Conservation (phyloP, 768 basidiomycete genomes). For the Leccinellum luteum region DNA sequence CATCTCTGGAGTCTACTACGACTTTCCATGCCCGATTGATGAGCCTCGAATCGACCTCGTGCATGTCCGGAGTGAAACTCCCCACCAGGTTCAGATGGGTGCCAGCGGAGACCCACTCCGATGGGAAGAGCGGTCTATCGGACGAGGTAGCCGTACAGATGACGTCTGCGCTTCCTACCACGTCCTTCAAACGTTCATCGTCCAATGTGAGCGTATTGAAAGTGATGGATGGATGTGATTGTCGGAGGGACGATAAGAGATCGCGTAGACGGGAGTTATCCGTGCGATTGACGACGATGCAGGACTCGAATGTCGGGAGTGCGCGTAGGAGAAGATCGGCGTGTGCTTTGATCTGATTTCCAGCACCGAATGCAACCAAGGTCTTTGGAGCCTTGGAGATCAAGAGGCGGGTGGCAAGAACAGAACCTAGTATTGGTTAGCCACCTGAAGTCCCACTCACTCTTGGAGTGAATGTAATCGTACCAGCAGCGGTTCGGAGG, state of each 20-base stretch:
- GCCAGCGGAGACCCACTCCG: conserved; percentile 55
- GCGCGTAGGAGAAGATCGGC: conserved; percentile 56
- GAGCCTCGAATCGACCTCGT: conserved; percentile 63
- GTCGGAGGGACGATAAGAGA: conserved; percentile 34
- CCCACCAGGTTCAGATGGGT: conserved; percentile 77
- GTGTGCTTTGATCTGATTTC: conserved; percentile 67
- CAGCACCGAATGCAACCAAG: conserved; percentile 70
- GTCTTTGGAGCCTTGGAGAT: conserved; percentile 38
- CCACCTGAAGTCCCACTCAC: not conserved
- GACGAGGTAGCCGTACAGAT: conserved; percentile 78
- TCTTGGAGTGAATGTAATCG: conserved; percentile 1
- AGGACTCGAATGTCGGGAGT: conserved; percentile 50
- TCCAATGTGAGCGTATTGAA: conserved; percentile 12
- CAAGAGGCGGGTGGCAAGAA: conserved; percentile 61
- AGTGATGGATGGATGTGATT: conserved; percentile 24
- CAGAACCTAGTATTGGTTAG: conserved; percentile 48
- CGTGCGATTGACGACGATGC: conserved; percentile 65
- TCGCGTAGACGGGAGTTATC: conserved; percentile 43
- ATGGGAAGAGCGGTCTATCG: conserved; percentile 65
- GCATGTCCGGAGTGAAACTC: conserved; percentile 80
- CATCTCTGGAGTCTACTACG: conserved; percentile 72
- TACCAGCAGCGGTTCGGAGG: conserved; percentile 79
- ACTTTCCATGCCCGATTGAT: conserved; percentile 54
- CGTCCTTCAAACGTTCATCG: conserved; percentile 10
- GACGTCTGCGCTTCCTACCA: conserved; percentile 34